These are phyloP conservation scores for Sphaerobolus stellatus DNA, from an alignment of 1,284 basidiomycete species.

Conservation along the genomic window DNA sequence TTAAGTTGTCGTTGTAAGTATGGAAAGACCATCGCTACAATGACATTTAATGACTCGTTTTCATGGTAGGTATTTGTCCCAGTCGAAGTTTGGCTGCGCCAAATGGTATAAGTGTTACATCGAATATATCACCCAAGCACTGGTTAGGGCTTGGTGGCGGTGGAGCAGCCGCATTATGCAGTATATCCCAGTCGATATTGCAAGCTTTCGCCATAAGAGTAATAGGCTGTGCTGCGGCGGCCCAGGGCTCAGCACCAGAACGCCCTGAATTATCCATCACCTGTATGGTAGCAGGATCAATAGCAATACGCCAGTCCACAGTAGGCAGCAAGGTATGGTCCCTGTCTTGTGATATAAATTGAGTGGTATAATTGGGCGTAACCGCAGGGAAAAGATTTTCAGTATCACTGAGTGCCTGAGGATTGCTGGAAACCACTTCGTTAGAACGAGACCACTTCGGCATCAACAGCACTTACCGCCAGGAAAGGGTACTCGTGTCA, in stretches of 20 bases:
- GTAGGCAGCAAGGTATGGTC: neutral
- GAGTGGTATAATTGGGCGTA: neutral
- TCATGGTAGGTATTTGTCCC: neutral
- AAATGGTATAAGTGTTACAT: neutral
- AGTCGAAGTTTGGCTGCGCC: neutral
- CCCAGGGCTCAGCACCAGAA: neutral
- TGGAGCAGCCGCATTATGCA: neutral
- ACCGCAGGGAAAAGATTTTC: neutral
- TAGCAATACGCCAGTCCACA: conserved; percentile 1
- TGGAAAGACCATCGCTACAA: neutral
- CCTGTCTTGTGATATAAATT: neutral
- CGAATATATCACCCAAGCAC: neutral
- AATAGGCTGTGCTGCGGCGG: neutral
- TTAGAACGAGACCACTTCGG: too few species aligned
- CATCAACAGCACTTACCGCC: too few species aligned
- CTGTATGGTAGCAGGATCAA: neutral
- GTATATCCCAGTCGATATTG: neutral
- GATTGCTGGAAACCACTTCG: conserved; percentile 1
- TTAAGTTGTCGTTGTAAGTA: neutral
- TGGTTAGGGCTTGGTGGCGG: neutral
- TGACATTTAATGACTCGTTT: neutral
- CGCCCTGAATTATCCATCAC: neutral
- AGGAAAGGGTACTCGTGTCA: too few species aligned
- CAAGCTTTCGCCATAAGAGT: neutral
- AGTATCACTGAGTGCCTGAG: neutral